Evolutionary conservation across 192 early-diverging fungal genomes (phyloP).

Genomic region (Coemansia sp.): DNA sequence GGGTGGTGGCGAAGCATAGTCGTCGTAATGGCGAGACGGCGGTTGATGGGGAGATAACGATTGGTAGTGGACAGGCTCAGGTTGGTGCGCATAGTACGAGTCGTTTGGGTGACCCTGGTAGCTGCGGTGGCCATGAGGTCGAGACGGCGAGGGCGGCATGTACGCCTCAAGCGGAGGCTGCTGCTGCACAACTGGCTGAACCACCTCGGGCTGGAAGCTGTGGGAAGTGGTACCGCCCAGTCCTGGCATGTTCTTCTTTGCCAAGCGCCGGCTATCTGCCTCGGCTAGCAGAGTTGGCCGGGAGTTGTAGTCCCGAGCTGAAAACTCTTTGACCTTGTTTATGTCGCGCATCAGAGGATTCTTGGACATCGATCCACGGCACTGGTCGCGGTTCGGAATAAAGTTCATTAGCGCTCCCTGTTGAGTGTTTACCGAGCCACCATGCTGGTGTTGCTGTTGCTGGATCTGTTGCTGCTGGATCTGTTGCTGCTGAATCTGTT

Average conservation of each 20-base stretch:
- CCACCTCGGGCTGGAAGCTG: slow-evolving; percentile 39
- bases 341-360: slow-evolving; percentile 54
- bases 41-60: neutral
- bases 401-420: slow-evolving; percentile 31
- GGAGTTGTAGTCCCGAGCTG: slow-evolving; percentile 36
- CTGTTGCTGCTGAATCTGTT: neutral
- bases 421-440: slow-evolving; percentile 5
- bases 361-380: slow-evolving; percentile 24
- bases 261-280: slow-evolving; percentile 37
- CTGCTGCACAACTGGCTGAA: slow-evolving; percentile 8
- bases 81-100: slow-evolving; percentile 1
- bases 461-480: neutral
- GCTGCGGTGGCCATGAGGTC: slow-evolving; percentile 10
- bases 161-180: slow-evolving; percentile 5
- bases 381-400: slow-evolving; percentile 24
- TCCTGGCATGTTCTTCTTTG: slow-evolving; percentile 48
- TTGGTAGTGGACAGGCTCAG: slow-evolving; percentile 6
- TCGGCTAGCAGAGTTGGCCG: slow-evolving; percentile 51
- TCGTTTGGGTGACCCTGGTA: slow-evolving; percentile 7
- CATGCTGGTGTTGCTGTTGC: slow-evolving; percentile 11
- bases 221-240: slow-evolving; percentile 45
- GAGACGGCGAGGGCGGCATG: slow-evolving; percentile 1
- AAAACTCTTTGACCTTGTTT: slow-evolving; percentile 50
- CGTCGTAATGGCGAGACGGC: slow-evolving; percentile 20
- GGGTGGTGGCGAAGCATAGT: slow-evolving; percentile 18